Evolutionary conservation across 2,329 filamentous ascomycete genomes (phyloP).

Genomic region (Arthrobotrys sphaeroides): DNA sequence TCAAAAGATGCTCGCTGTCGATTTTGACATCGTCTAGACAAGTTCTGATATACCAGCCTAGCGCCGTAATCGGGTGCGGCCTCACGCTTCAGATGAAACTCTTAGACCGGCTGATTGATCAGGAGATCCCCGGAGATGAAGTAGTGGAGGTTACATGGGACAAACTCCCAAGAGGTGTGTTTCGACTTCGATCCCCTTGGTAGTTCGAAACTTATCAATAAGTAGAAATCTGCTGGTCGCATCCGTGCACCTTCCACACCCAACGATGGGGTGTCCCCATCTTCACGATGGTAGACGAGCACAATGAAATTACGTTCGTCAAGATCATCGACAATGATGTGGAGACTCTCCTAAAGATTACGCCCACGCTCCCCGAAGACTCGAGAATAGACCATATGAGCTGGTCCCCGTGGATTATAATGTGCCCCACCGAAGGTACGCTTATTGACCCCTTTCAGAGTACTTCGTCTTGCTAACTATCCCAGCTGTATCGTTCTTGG

Average conservation of each 20-base stretch:
- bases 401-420: slow-evolving; percentile 49
- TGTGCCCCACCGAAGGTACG: slow-evolving; percentile 27
- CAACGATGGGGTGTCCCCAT: slow-evolving; percentile 41
- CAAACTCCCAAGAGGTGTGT: slow-evolving; percentile 42
- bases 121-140: slow-evolving; percentile 46
- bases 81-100: slow-evolving; percentile 42
- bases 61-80: slow-evolving; percentile 36
- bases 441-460: neutral
- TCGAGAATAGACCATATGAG: slow-evolving; percentile 28
- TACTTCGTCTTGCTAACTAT: neutral
- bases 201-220: neutral
- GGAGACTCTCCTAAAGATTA: slow-evolving; percentile 18
- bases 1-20: slow-evolving; percentile 23
- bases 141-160: slow-evolving; percentile 43
- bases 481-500: slow-evolving; percentile 33
- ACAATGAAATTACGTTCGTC: slow-evolving; percentile 36
- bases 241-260: slow-evolving; percentile 32
- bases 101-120: slow-evolving; percentile 40
- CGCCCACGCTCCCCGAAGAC: neutral
- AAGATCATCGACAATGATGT: slow-evolving; percentile 42
- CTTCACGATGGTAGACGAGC: slow-evolving; percentile 44
- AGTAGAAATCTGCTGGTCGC: slow-evolving; percentile 50
- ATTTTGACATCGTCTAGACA: slow-evolving; percentile 43
- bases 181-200: neutral
- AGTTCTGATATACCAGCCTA: slow-evolving; percentile 46